Conservation (phyloP, 2,329 filamentous ascomycete genomes). For the Microdochium paspali region DNA sequence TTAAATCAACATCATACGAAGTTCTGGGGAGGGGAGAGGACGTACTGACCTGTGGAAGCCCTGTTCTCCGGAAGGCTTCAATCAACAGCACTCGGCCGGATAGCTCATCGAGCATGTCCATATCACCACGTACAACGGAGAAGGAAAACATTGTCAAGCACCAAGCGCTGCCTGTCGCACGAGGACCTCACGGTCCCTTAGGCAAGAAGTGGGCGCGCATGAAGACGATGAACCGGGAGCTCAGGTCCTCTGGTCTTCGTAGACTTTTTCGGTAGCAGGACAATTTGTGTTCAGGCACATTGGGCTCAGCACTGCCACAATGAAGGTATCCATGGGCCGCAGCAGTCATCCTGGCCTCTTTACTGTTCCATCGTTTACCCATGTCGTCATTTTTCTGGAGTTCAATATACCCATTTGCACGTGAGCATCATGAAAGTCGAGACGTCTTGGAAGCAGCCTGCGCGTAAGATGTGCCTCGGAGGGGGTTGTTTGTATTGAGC, state of each 20-base stretch:
- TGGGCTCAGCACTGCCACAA: no score
- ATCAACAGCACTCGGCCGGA: conserved; percentile 4
- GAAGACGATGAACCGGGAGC: conserved; percentile 24
- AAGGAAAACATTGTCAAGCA: conserved; percentile 15
- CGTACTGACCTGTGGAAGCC: neutral
- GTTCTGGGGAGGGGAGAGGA: neutral
- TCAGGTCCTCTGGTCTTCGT: conserved; percentile 29
- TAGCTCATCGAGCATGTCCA: conserved; percentile 10
- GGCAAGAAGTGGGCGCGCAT: conserved; percentile 26
- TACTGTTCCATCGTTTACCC: no score
- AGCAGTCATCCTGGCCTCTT: no score
- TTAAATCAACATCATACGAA: neutral
- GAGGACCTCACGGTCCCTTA: conserved; percentile 11
- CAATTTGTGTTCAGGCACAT: neutral
- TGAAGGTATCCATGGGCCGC: no score
- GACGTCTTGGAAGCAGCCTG: no score
- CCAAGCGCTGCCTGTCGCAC: conserved; percentile 4
- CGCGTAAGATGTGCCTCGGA: no score
- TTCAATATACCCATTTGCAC: no score
- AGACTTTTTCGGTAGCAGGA: conserved; percentile 31
- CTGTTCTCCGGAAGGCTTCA: conserved; percentile 11
- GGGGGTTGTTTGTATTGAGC: no score
- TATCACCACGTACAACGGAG: conserved; percentile 12
- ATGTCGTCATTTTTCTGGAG: no score
- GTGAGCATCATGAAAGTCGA: no score